Evolutionary conservation across 1,284 basidiomycete species (phyloP).

Genomic region (Ustilago hordei): DNA sequence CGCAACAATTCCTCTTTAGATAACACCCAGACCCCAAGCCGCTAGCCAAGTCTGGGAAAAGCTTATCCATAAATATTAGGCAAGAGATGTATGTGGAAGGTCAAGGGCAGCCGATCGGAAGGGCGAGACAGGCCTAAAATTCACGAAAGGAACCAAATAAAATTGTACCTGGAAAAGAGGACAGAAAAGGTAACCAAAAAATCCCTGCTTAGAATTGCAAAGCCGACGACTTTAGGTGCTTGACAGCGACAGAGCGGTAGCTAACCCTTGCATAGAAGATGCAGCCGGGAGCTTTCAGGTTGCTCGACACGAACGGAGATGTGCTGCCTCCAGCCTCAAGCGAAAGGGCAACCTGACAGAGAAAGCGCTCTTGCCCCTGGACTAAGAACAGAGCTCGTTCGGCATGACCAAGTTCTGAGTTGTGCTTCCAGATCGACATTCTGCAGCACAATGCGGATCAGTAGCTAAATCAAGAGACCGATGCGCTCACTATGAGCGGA

Average conservation of each 20-base stretch:
- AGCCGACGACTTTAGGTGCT: neutral
- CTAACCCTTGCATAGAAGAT: conserved; percentile 39
- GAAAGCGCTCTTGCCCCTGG: neutral
- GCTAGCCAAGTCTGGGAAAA: too few relatives aligned
- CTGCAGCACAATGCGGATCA: conserved; percentile 18
- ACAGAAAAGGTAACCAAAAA: neutral
- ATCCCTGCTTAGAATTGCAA: neutral
- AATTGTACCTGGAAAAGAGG: neutral
- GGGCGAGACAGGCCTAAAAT: too few relatives aligned
- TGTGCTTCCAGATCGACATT: conserved; percentile 27
- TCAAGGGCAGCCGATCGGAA: too few relatives aligned
- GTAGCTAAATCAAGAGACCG: neutral
- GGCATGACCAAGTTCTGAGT: conserved; percentile 10
- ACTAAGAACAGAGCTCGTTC: neutral
- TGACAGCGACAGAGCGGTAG: neutral
- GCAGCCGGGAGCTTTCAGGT: neutral
- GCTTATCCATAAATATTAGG: too few relatives aligned
- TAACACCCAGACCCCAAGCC: too few relatives aligned
- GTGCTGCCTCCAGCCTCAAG: neutral
- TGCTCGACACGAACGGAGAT: neutral
- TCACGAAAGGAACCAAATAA: neutral
- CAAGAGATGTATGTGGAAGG: too few relatives aligned
- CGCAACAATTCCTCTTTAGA: too few relatives aligned
- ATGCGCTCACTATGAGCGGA: neutral
- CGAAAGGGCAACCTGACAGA: neutral